These are phyloP conservation scores for Penicillium alfredii DNA, from an alignment of 495 filamentous ascomycete genomes.

Conservation along the genomic window DNA sequence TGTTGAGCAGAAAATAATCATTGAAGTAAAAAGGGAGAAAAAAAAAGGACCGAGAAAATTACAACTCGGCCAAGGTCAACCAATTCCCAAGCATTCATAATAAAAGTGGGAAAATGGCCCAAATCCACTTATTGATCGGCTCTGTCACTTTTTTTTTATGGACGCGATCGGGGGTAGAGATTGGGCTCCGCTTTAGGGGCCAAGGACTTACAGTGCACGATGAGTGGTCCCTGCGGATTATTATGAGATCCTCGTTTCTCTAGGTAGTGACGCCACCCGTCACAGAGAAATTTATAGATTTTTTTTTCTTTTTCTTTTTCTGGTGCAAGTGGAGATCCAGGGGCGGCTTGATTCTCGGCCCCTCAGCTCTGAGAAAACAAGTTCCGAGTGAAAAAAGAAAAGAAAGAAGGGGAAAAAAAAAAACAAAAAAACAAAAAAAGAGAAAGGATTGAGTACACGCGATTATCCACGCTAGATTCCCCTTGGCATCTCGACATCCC, in stretches of 20 bases:
- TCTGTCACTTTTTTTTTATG: conserved; percentile 16
- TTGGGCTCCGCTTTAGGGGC: conserved; percentile 14
- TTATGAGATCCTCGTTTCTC: conserved; percentile 15
- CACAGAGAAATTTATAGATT: neutral
- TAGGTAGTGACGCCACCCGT: neutral
- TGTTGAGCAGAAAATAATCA: conserved; percentile 20
- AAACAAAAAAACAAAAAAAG: no score
- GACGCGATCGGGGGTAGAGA: conserved; percentile 12
- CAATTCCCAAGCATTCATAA: conserved; percentile 7
- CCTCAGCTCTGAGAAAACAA: no score
- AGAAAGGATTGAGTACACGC: no score
- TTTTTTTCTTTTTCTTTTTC: neutral
- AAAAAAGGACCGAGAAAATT: conserved; percentile 7
- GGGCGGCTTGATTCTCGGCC: no score
- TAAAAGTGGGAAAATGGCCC: conserved; percentile 7
- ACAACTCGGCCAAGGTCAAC: neutral
- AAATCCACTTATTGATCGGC: conserved; percentile 9
- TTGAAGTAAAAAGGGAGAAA: no score
- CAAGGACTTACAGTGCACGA: conserved; percentile 7
- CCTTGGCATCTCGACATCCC: no score
- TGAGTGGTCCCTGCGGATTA: conserved; percentile 16
- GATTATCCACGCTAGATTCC: no score
- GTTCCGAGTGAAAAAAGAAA: no score
- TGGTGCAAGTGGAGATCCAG: no score
- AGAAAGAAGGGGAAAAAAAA: no score